These are phyloP conservation scores for Hypoxylon lenormandii DNA, from an alignment of 495 filamentous ascomycete genomes.

Conservation along the genomic window DNA sequence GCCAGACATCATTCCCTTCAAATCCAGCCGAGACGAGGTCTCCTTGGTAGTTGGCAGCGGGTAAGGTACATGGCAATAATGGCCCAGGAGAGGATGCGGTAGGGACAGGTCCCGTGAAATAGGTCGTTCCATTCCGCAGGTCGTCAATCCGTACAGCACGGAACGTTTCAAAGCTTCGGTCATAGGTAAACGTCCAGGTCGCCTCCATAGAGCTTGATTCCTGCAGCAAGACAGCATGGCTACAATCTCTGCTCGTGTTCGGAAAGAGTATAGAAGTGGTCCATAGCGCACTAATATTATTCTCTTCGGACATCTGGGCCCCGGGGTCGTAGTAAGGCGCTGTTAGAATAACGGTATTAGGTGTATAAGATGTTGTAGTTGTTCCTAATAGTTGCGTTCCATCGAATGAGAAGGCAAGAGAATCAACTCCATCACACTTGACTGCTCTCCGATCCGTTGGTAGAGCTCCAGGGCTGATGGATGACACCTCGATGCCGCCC, in stretches of 20 bases:
- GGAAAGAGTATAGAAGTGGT: conserved; percentile 90
- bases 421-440: conserved; percentile 82
- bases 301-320: conserved; percentile 65
- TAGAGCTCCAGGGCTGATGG: conserved; percentile 71
- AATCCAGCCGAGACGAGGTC: conserved; percentile 83
- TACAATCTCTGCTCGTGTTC: conserved; percentile 77
- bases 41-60: conserved; percentile 73
- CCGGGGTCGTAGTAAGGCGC: conserved; percentile 80
- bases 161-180: conserved; percentile 79
- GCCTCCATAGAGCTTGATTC: conserved; percentile 76
- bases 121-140: conserved; percentile 78
- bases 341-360: conserved; percentile 80
- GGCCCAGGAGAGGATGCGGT: conserved; percentile 57
- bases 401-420: conserved; percentile 83
- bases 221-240: conserved; percentile 79
- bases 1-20: conserved; percentile 76
- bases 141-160: conserved; percentile 80
- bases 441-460: conserved; percentile 79
- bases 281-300: conserved; percentile 82
- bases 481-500: conserved; percentile 86
- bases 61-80: conserved; percentile 73
- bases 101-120: conserved; percentile 79
- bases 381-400: conserved; percentile 88
- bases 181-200: conserved; percentile 83
- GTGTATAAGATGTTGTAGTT: conserved; percentile 70